Base-by-base conservation (phyloP, 176 grass and related monocot genomes). In the Urochloa ruziziensis region DNA sequence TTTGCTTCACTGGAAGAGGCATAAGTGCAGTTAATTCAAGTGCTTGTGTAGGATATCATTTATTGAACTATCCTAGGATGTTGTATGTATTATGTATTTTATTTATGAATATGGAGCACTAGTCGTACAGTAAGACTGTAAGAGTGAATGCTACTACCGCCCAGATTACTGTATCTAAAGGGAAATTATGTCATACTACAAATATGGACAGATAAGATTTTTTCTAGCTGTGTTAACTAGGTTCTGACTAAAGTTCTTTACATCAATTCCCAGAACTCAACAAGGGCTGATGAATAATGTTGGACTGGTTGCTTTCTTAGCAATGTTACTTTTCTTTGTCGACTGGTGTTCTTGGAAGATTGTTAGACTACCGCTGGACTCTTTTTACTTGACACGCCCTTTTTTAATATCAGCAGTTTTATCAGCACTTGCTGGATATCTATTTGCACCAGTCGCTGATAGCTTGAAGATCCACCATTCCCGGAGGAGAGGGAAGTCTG, bases 311-410 rank as follows among this genome's bases (percentile, higher is more conserved):
- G 64, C 78, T 80, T 95, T 91, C 88, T 77, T 95, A 81, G 67
- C 67, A 29, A 71, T 85, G 24, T 84, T 93, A 81, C 89, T 98
- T 90, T 87, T 98, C 51, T 95, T 89, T 83, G 88, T 96, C 62
- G 91, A 98, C 87, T 98, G 89, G 91, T 94, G 91, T 90, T 93
- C 96, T 36, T 98, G 96, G 96, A 79, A 86, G 82, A 96, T 98
- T 93, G 77, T 90, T 83, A 95, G 93, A 82, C 87, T 95, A 77
- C 96, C 96, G 56, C 85, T 98, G 86, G 86, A 94, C 43, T 84
- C 96, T 2, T 93, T 91, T 86, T 94, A 94, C 85, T 90, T 98
- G 80, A 94, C 96, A 76, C 61, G 75, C 7, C 96, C 93, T 84
- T 98, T 98, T 88, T 77, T 91, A 92, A 85, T 85, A 70, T 95